A percentile compares a stretch with the other conserved stretches of the same genome.
phyloP scores from a whole-genome alignment of 306 rosid species.

The Cucurbita moschata region DNA sequence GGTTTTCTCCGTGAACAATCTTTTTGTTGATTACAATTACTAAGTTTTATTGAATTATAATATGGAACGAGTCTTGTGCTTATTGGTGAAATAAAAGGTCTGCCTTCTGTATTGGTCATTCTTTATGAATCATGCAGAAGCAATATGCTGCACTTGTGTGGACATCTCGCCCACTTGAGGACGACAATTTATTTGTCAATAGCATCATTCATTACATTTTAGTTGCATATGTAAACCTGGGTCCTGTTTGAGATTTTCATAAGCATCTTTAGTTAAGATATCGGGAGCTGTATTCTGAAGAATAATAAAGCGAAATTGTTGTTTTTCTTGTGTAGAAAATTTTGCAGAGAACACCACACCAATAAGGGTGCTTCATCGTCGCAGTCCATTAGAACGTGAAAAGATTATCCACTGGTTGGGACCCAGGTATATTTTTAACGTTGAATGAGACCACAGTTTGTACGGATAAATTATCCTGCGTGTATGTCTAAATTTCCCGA shows the following conservation, averaged over 20 bases:
- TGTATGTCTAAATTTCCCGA: not conserved
- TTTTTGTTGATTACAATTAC: not conserved
- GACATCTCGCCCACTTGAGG: constrained; percentile 64
- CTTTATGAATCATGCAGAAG: constrained; percentile 36
- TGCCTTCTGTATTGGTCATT: constrained; percentile 2
- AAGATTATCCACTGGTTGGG: constrained; percentile 84
- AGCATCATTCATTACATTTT: constrained; percentile 17
- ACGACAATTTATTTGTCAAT: constrained; percentile 41
- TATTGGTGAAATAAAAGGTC: not conserved
- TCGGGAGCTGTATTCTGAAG: not conserved
- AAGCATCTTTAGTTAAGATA: not conserved
- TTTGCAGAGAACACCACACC: constrained; percentile 90
- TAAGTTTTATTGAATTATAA: not conserved
- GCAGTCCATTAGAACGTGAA: constrained; percentile 88
- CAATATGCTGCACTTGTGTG: constrained; percentile 86
- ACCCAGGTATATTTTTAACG: constrained; percentile 48
- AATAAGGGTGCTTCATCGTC: constrained; percentile 87
- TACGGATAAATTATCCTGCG: not conserved
- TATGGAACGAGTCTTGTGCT: not conserved
- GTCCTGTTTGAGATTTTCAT: not conserved
- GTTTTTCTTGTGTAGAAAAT: constrained; percentile 30
- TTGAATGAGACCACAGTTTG: not conserved
- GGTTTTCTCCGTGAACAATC: constrained; percentile 24
- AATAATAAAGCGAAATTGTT: not conserved
- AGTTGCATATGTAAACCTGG: not conserved